Base-by-base conservation (phyloP, 257 asterid genomes). In the Salvia rosmarinus region DNA sequence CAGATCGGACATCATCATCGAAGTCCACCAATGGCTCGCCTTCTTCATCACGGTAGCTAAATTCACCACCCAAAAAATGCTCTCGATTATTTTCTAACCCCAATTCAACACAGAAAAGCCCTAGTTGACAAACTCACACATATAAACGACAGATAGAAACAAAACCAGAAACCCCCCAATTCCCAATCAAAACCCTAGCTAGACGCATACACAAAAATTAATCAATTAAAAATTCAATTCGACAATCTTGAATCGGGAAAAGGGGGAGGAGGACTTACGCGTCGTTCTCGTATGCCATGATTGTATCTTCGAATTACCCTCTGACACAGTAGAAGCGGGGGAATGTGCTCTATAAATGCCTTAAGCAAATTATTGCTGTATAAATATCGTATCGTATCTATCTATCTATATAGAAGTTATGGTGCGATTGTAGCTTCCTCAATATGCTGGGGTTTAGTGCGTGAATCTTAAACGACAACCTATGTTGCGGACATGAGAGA, bases 21-120 rank as follows among this genome's bases (percentile, higher is more conserved):
- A 85, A 94, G 59, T 91, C 89, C 91, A 94, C 85, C 89, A 94
- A 78, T 2, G 95, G 96, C 87, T 91, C 99, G 20, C 99, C 97
- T 21, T 94, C 97, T 73, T 94, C 99, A 76, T 91, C 96, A 13
- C 85, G 76, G 74, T 87, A 86, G 63, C 97, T 90, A 84, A 70
- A 81, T 74, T 51, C 66, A 55, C 37, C 9, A 43, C 83, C 56
- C 58, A 73, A 19, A 71, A 37, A 58, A 65, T 16, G 6, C 23
- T 63, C 43, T 42, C 42, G 46, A 67, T 64, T 13, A 62, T 37
- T 44, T 37, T 62, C 39, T 66, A 67, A 79, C 56, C 60, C 68
- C 25, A 64, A 78, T 59, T 23, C 32, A 13, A 40, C 9, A 40
- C 46, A 20, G 66, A 73, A 16, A 23, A 64, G 47, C 64, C 75